Conservation (phyloP, 805 yeast species). For the Candida nanaspora region DNA sequence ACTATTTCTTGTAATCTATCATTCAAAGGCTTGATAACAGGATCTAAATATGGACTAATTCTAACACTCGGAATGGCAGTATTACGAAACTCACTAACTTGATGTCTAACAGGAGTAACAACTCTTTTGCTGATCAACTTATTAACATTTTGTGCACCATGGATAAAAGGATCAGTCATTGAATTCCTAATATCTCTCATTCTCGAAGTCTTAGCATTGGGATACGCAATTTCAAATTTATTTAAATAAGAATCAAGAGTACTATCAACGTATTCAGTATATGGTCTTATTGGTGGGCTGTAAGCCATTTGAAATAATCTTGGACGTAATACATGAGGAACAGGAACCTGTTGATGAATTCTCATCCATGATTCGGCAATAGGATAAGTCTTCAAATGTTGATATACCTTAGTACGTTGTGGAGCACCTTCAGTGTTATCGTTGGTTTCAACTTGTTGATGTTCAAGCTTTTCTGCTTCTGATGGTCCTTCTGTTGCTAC, state of each 20-base stretch:
- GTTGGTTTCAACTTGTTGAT: neutral
- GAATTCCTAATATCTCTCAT: constrained; percentile 41
- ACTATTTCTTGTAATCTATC: constrained; percentile 39
- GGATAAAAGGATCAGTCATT: constrained; percentile 44
- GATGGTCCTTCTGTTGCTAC: too few relatives aligned
- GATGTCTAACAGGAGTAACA: constrained; percentile 41
- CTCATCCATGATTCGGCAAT: constrained; percentile 30
- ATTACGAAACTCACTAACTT: constrained; percentile 40
- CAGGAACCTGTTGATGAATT: constrained; percentile 18
- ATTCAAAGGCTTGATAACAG: constrained; percentile 57
- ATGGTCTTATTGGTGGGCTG: constrained; percentile 13
- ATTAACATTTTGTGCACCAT: constrained; percentile 30
- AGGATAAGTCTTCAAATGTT: constrained; percentile 42
- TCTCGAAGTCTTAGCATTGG: constrained; percentile 50
- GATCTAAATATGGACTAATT: constrained; percentile 55
- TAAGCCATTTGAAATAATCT: constrained; percentile 17
- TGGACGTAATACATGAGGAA: constrained; percentile 19
- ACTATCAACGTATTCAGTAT: constrained; percentile 33
- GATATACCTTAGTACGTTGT: constrained; percentile 24
- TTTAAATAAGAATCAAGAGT: constrained; percentile 48
- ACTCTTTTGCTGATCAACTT: constrained; percentile 25
- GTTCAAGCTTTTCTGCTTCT: too few relatives aligned
- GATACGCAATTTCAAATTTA: constrained; percentile 50
- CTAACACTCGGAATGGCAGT: constrained; percentile 52
- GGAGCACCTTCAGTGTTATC: too few relatives aligned